Base-by-base conservation (phyloP, 441 rosid genomes). In the Erysimum pusillum region DNA sequence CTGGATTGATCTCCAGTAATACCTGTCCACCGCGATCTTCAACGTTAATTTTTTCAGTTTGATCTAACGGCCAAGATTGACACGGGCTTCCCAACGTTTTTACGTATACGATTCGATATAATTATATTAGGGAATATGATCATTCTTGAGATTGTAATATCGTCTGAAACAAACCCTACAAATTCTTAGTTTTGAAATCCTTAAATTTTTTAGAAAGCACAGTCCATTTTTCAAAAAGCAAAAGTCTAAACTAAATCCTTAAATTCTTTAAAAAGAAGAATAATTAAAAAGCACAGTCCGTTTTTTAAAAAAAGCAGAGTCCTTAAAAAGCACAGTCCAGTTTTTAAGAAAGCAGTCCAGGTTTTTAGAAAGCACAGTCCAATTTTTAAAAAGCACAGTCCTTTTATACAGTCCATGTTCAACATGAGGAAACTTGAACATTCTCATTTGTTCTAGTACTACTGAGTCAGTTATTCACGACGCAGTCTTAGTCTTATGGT, bases 21-120 rank as follows among this genome's bases (percentile, higher is more conserved):
- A n/a, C n/a, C n/a, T n/a, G n/a, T n/a, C n/a, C n/a, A n/a, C n/a
- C n/a, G n/a, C n/a, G n/a, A n/a, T n/a, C n/a, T 54, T 87, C 59
- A 90, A 95, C 85, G 78, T 86, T 80, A 88, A 82, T 67, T 92
- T 91, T 87, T 67, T n/a, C n/a, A 90, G 25, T 88, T 92, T 10
- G 92, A 92, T 69, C 73, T 77, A 17, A 79, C 67, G 62, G 87
- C 79, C 25, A 90, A 88, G 68, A 65, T 87, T 20, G 89, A 84
- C 65, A 84, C 93, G 2, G 59, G 80, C 46, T 91, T 90, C 75
- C 91, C 88, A 36, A 53, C 67, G 39, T 73, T 79, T 68, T 78
- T 78, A 28, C 54, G 25, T 22, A 22, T 22, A 51, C 12, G 52
- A 78, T 4, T 78, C 63, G 1, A 48, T 39, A 9, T 77, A 48